Base-by-base conservation (phyloP, 2,329 filamentous ascomycete species). In the Ramichloridium luteum region DNA sequence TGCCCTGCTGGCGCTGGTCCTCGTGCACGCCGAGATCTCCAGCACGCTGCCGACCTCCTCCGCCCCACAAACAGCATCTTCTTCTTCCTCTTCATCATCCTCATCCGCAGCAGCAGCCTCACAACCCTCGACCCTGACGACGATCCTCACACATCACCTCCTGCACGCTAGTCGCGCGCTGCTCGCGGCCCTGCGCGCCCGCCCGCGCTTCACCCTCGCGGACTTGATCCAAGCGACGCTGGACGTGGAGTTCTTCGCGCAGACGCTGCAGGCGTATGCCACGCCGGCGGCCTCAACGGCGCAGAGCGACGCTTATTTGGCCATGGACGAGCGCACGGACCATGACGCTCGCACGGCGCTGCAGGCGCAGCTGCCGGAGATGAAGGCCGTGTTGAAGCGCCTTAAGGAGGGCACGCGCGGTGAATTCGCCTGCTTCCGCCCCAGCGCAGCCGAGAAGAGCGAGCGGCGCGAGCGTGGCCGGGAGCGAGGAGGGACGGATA, bases 221-320 rank as follows among this genome's bases (percentile, higher is more conserved):
- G 78, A 81, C 5, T 71, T 98, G 30, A 93, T 96, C 77, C 92
- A 98, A 59, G 92, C 92, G 2, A 98, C 90, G 0, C 72, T 98
- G 1, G 90, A 98, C 51, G 86, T 94, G 2, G 90, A 98, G 58
- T 96, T 98, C 52, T 77, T 96, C 35, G 83, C 86, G 1, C 90
- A 98, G 62, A 94, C 88, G 4, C 69, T 98, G 18, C 81, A 74
- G 38, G 78, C 86, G 45, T 98, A 92, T 57, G 90, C 83, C 0
- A 90, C 83, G 0, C 80, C 93, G 35, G 70, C 74, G 30, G 83
- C 85, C 3, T 76, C 75, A 5, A 75, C 86, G 52, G 68, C 82
- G 10, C 90, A 96, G 61, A 80, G 80, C 46, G 75, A 86, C 54
- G 88, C 98, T 28, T 98, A 96, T 57, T 74, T 90, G 43, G 84